Base-by-base conservation (phyloP, 1,139 yeast species). In the Yamadazyma taylorii region DNA sequence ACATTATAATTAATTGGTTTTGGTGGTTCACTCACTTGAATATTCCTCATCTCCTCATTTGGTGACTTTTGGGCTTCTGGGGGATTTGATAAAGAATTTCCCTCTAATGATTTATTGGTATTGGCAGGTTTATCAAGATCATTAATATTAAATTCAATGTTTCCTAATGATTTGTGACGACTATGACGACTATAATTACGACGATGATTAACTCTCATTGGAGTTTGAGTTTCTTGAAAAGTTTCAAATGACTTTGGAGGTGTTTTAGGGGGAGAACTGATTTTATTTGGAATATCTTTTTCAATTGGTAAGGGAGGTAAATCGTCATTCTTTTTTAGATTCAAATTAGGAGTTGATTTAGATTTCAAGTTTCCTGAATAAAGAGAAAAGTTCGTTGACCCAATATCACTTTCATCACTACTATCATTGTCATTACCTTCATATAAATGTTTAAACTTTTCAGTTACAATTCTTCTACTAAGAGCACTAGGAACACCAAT, bases 11-110 rank as follows among this genome's bases (percentile, higher is more conserved):
- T 45, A 2, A 71, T 64, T 32, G 54, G 60, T 14, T 46, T 43
- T 5, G 77, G 77, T 2, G 75, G 75, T 16, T 65, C 73, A 2
- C 60, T 63, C 9, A 70, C 61, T 10, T n/a, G n/a, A n/a, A 49
- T 50, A 12, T 69, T 60, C 17, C 56, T 41, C 45, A 56, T 36
- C 27, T 14, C 15, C 31, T 5, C 10, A 28, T n/a, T 16, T 33
- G 17, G 35, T 21, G 8, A n/a, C n/a, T n/a, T n/a, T n/a, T n/a
- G n/a, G n/a, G n/a, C n/a, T n/a, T n/a, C n/a, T n/a, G n/a, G n/a
- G n/a, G n/a, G n/a, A n/a, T n/a, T n/a, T n/a, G n/a, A n/a, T n/a
- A n/a, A n/a, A n/a, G n/a, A n/a, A n/a, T n/a, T n/a, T n/a, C n/a
- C n/a, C n/a, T n/a, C n/a, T n/a, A n/a, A n/a, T n/a, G n/a, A n/a